Base-by-base conservation (phyloP, 768 basidiomycete species). In the Collybiopsis confluens region DNA sequence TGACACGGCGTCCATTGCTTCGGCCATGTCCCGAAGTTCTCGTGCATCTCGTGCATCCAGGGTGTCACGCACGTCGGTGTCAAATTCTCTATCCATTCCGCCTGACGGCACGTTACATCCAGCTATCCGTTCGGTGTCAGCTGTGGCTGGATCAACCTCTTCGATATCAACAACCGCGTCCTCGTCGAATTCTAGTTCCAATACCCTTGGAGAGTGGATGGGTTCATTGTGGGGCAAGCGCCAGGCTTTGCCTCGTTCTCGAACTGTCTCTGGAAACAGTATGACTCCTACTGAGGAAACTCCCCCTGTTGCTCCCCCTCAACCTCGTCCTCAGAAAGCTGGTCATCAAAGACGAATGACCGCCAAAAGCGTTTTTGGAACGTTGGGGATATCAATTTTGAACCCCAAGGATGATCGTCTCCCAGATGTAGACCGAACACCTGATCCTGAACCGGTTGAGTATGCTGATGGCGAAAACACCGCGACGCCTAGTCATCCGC, bases 221-320 rank as follows among this genome's bases (percentile, higher is more conserved):
- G 87, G 88, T 0, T 82, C 79, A 0, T 88, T 81, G 83, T 85
- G 87, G 76, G 73, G 70, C 16, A 84, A 83, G 63, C 75, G 79
- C 9, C 40, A 6, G 10, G 16, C 11, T 15, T 23, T 30, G 15
- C 52, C 43, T 11, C 33, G 30, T 1, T 24, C 41, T 36, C 52
- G 67, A 43, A 51, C 66, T 16, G 65, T 68, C 26, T 24, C 52
- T 53, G 30, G 20, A 45, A 28, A 40, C 33, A 33, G 26, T 33
- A 28, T 26, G 8, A 16, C 51, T 5, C 23, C 37, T 33, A 21
- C 51, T 13, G 41, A 37, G 11, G 48, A 37, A 8, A 13, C 41
- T 45, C 38, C 40, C 11, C 8, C 9, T 7, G 27, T 21, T 7
- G 10, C 40, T 27, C 28, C 45, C n/a, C 27, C 40, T 28, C 30